phyloP scores from a whole-genome alignment of 1,284 basidiomycete genomes.

The Ganoderma multipileum region DNA sequence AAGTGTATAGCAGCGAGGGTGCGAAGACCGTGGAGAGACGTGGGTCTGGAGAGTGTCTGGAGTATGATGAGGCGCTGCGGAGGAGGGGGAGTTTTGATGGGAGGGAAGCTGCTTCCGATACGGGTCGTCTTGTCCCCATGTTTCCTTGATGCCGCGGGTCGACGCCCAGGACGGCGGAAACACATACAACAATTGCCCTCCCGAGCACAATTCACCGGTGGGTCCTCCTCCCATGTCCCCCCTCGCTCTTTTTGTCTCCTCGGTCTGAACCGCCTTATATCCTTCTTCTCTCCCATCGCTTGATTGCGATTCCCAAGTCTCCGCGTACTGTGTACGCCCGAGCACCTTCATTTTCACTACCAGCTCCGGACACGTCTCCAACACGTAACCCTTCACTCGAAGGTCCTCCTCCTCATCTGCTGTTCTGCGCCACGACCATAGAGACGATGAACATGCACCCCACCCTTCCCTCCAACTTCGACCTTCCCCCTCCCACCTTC shows the following conservation, averaged over 20 bases:
- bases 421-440: background rate
- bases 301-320: slow-evolving; percentile 4
- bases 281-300: slow-evolving; percentile 3
- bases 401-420: background rate
- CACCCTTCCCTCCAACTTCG: background rate
- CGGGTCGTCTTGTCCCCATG: slow-evolving; percentile 9
- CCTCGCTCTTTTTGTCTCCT: slow-evolving; percentile 12
- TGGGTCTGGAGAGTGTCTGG: background rate
- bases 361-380: background rate
- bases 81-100: slow-evolving; percentile 11
- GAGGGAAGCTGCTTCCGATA: slow-evolving; percentile 1
- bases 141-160: background rate
- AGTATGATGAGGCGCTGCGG: background rate
- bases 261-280: slow-evolving; percentile 10
- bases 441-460: background rate
- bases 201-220: slow-evolving; percentile 7
- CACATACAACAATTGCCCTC: slow-evolving; percentile 16
- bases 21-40: background rate
- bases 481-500: slow-evolving; percentile 47
- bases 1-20: background rate
- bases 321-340: slow-evolving; percentile 17
- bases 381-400: background rate
- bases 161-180: background rate
- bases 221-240: slow-evolving; percentile 13
- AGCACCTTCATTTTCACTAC: slow-evolving; percentile 1